These are phyloP conservation scores for Besnoitia besnoiti DNA, from an alignment of 169 alveolate genomes.

Conservation along the genomic window DNA sequence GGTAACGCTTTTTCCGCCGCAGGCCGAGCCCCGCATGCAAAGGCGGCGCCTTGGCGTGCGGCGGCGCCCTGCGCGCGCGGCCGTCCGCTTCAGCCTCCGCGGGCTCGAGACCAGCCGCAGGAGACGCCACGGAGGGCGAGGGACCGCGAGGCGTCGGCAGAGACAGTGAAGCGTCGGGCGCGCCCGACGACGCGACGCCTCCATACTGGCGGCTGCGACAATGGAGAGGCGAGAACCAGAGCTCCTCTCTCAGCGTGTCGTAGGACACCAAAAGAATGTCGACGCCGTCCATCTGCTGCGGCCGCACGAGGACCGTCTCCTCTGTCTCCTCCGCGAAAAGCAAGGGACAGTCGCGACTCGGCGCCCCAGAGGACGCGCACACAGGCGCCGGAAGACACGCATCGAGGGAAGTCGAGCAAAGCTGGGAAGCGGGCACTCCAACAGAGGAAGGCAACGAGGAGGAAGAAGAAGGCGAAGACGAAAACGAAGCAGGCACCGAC, in stretches of 20 bases:
- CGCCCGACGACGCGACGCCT: background rate
- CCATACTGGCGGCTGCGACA: background rate
- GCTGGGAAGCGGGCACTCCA: too few relatives aligned
- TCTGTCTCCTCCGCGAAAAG: background rate
- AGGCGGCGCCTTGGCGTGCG: background rate
- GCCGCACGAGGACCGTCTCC: background rate
- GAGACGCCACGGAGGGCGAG: background rate
- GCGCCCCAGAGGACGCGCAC: background rate
- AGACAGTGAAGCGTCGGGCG: background rate
- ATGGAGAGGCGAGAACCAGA: constrained; percentile 54
- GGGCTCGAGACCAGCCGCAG: background rate
- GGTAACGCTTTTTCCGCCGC: constrained; percentile 67
- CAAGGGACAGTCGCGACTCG: background rate
- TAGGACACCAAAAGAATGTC: constrained; percentile 54
- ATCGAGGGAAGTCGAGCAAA: too few relatives aligned
- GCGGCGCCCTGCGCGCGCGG: background rate
- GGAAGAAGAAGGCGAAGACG: background rate
- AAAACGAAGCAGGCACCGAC: background rate
- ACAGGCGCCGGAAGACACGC: too few relatives aligned
- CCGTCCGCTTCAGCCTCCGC: background rate
- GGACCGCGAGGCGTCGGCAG: background rate
- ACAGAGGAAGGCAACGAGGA: background rate
- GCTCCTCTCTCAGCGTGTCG: constrained; percentile 60
- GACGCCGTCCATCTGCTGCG: constrained; percentile 33
- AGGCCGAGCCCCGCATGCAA: background rate